Evolutionary conservation across 2,329 filamentous ascomycete genomes (phyloP).

Genomic region (Phyllosticta citribraziliensis): DNA sequence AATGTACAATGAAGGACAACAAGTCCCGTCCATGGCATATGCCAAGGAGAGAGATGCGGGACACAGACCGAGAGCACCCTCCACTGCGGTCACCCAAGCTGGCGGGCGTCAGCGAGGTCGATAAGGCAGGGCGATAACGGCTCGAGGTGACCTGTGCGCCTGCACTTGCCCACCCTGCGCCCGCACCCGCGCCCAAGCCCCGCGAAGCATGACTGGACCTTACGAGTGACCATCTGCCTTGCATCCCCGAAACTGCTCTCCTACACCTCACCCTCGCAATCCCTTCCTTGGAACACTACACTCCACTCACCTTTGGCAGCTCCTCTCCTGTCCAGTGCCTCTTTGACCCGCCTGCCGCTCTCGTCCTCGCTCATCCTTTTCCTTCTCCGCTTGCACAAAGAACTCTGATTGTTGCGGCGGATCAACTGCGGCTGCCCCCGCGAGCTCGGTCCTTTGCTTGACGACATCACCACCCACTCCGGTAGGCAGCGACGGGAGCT

Average conservation of each 20-base stretch:
- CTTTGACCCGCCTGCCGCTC: not conserved
- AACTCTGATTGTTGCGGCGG: not conserved
- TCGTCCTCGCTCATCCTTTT: not conserved
- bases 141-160: not conserved
- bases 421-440: slow-evolving; percentile 6
- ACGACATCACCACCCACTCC: not conserved
- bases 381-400: not conserved
- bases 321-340: not conserved
- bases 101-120: no score
- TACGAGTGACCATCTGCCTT: not conserved
- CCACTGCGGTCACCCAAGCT: no score
- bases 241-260: slow-evolving; percentile 3
- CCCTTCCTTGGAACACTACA: no score
- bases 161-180: not conserved
- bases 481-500: not conserved
- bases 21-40: no score
- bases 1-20: not conserved
- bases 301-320: not conserved
- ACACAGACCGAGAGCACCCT: not conserved
- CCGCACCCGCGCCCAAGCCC: not conserved
- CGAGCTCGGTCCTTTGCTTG: not conserved
- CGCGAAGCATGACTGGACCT: slow-evolving; percentile 4
- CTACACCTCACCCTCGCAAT: not conserved
- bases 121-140: slow-evolving; percentile 3
- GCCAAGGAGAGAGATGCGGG: not conserved